Evolutionary conservation across 202 grass and related monocot genomes (phyloP).

Genomic region (Carex arenaria): DNA sequence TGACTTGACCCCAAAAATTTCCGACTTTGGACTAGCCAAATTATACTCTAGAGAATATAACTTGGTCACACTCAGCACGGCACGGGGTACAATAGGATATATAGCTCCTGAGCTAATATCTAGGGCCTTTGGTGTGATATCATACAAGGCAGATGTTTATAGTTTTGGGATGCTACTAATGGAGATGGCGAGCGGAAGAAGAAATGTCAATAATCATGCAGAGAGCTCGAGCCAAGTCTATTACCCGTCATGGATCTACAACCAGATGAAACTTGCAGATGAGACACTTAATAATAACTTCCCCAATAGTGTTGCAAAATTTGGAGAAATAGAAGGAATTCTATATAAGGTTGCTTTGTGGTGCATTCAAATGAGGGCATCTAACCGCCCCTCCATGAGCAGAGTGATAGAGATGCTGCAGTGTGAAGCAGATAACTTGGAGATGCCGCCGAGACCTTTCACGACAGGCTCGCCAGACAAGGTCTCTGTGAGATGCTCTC

Average conservation of each 20-base stretch:
- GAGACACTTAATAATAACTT: neutral
- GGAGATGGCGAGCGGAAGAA: conserved; percentile 29
- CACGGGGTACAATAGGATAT: conserved; percentile 43
- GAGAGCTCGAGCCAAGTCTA: neutral
- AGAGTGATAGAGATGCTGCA: no score
- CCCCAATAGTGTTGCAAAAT: neutral
- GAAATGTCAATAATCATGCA: conserved; percentile 25
- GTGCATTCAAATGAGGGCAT: conserved; percentile 34
- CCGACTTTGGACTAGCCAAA: conserved; percentile 39
- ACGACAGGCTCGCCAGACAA: no score
- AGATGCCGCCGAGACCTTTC: no score
- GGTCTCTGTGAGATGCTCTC: no score
- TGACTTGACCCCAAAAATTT: conserved; percentile 38
- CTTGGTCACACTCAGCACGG: conserved; percentile 30
- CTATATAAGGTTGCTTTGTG: conserved; percentile 24
- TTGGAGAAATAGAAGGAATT: neutral
- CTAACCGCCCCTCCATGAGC: conserved; percentile 10
- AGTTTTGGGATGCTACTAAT: conserved; percentile 33
- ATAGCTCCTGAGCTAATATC: conserved; percentile 52
- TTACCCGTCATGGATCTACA: conserved; percentile 24
- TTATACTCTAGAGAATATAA: conserved; percentile 43
- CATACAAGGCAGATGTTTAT: conserved; percentile 34
- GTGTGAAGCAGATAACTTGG: no score
- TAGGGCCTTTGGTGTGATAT: conserved; percentile 38
- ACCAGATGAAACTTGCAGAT: neutral